phyloP scores from a whole-genome alignment of 1,284 basidiomycete species.

The Entoloma clypeatum region DNA sequence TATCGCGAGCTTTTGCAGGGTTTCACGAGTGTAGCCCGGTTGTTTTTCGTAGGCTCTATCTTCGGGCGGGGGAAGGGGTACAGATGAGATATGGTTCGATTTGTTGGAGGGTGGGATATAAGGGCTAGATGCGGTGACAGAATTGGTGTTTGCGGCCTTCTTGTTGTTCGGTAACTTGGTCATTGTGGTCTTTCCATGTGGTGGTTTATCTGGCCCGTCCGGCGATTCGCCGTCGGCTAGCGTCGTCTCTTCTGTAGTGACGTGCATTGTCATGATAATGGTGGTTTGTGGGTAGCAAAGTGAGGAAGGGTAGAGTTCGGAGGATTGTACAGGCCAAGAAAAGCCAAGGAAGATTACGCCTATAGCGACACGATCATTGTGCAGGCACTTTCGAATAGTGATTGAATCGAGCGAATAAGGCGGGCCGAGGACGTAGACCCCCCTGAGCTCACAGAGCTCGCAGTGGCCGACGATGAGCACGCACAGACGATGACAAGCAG shows the following conservation, averaged over 20 bases:
- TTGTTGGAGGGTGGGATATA: constrained; percentile 11
- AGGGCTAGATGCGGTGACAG: constrained; percentile 6
- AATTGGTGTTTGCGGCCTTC: constrained; percentile 13
- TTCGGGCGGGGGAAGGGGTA: constrained; percentile 57
- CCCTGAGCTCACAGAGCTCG: constrained; percentile 18
- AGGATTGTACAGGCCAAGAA: constrained; percentile 25
- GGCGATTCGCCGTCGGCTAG: constrained; percentile 54
- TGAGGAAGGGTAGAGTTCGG: constrained; percentile 17
- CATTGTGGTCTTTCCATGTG: constrained; percentile 32
- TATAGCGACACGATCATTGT: constrained; percentile 40
- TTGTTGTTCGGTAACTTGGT: constrained; percentile 18
- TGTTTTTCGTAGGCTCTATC: constrained; percentile 48
- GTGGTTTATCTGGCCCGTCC: constrained; percentile 59
- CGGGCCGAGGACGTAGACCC: constrained; percentile 12
- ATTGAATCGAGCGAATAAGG: constrained; percentile 14
- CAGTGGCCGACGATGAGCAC: constrained; percentile 10
- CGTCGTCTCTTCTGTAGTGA: constrained; percentile 46
- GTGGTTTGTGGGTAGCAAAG: constrained; percentile 15
- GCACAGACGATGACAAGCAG: constrained; percentile 4
- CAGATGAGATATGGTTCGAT: constrained; percentile 19
- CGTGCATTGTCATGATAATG: constrained; percentile 38
- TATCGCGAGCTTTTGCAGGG: constrained; percentile 40
- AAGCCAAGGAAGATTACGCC: constrained; percentile 23
- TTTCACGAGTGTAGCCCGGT: constrained; percentile 49
- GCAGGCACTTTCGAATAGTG: constrained; percentile 29